Evolutionary conservation across 139 green algal species (phyloP), one percentile per base, ranked within the genome.

Genomic region (Micromonas commoda): DNA sequence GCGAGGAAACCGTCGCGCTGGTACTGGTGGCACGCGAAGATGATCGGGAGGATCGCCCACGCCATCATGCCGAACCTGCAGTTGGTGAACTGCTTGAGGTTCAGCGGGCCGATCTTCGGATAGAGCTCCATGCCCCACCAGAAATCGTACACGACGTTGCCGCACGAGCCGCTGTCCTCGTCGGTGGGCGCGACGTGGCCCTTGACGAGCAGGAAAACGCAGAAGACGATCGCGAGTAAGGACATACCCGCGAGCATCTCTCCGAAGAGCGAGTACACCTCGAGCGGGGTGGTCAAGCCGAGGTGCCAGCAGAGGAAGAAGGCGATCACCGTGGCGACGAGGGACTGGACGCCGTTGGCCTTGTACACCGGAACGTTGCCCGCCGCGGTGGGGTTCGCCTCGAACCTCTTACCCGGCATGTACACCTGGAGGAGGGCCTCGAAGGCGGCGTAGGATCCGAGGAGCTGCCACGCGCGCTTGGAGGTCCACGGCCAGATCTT

Each of bases 81-180:
- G 82, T 94, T 94, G 78, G 88, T 94, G 85, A 90, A 94, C 19
- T 82, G 87, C 81, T 94, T 94, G 45, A 94, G 84, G 78, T 94
- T 89, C 78, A 94, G 89, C 69, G 78, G 45, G 38, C 89, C 89
- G 20, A 94, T 86, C 67, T 88, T 79, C 0, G 90, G 90, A 70
- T 93, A 94, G 52, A 94, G 83, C 82, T 94, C 90, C 84, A 82
- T 86, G 84, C 89, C 89, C 89, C 89, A 94, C 79, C 86, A 94
- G 70, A 89, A 92, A 78, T 94, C 87, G 38, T 88, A 91, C 21
- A 94, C 69, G 34, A 93, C 69, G 71, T 81, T 92, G 35, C 87
- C 87, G 38, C 78, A 89, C 34, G 23, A 81, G 39, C 87, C 88
- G 37, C 77, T 85, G 74, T 92, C 86, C 23, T 72, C 79, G 77